Percentiles rank a stretch among this genome's conserved stretches.
Conservation (phyloP, 1,284 basidiomycete genomes). For the Porodaedalea pini region DNA sequence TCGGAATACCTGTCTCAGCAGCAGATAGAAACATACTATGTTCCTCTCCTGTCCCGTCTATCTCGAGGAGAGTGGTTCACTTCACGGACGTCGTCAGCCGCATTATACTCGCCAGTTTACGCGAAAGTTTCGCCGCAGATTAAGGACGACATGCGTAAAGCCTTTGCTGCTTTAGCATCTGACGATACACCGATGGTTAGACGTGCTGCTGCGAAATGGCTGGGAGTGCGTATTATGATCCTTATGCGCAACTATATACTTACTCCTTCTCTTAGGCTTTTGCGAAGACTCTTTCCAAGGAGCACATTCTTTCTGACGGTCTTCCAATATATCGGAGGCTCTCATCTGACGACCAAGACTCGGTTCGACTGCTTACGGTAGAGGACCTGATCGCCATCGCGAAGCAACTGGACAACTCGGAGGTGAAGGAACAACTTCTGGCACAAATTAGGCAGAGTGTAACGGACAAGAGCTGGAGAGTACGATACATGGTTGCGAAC, state of each 20-base stretch:
- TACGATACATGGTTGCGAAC: conserved; percentile 98
- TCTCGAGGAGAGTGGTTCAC: conserved; percentile 99
- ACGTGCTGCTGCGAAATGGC: conserved; percentile 93
- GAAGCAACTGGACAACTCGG: conserved; percentile 76
- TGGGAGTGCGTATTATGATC: conserved; percentile 63
- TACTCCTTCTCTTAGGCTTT: conserved; percentile 53
- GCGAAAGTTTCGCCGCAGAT: conserved; percentile 66
- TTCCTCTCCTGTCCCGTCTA: conserved; percentile 88
- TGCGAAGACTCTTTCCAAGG: conserved; percentile 71
- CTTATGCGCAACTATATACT: conserved; percentile 16
- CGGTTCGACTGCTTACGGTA: conserved; percentile 92
- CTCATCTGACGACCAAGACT: conserved; percentile 97
- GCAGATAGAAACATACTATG: conserved; percentile 89
- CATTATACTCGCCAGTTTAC: conserved; percentile 93
- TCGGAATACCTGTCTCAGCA: conserved; percentile 72
- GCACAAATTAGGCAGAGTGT: conserved; percentile 87
- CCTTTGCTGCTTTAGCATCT: conserved; percentile 78
- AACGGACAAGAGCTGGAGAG: conserved; percentile 97
- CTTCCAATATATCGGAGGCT: conserved; percentile 94
- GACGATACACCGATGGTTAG: conserved; percentile 99
- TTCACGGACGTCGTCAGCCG: conserved; percentile 94
- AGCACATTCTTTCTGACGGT: conserved; percentile 83
- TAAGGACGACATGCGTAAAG: conserved; percentile 89
- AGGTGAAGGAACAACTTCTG: conserved; percentile 89
- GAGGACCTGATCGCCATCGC: conserved; percentile 95